Conservation (phyloP, 345 rosid species). For the Cochlearia excelsa region DNA sequence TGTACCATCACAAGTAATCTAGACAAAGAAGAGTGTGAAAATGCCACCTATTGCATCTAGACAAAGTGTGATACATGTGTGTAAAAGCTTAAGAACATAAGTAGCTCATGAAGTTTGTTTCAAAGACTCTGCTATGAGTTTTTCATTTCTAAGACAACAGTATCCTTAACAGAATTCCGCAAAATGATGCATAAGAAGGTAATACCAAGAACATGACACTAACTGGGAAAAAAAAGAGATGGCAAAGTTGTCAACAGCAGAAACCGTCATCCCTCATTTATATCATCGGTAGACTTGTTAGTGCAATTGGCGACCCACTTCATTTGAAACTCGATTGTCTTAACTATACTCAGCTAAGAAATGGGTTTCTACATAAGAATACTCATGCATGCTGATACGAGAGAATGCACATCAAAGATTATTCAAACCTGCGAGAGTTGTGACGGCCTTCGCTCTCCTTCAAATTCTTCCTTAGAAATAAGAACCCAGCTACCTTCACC, state of each 20-base stretch:
- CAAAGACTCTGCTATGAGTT: constrained; percentile 6
- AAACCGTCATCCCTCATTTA: constrained; percentile 6
- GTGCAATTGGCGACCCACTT: constrained; percentile 13
- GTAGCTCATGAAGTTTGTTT: constrained; percentile 9
- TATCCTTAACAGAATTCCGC: constrained; percentile 15
- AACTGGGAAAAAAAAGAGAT: constrained; percentile 6
- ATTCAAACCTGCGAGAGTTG: constrained; percentile 76
- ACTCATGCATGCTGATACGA: constrained; percentile 21
- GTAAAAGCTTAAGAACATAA: constrained; percentile 1
- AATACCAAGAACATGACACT: constrained; percentile 14
- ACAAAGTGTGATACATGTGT: not conserved
- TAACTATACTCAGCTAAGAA: constrained; percentile 12
- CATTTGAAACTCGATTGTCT: not conserved
- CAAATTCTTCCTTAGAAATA: constrained; percentile 59
- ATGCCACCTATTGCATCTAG: constrained; percentile 22
- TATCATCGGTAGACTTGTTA: not conserved
- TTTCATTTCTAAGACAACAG: constrained; percentile 2
- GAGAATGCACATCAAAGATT: not conserved
- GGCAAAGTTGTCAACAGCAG: constrained; percentile 2
- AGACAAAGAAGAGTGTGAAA: constrained; percentile 11
- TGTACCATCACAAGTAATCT: constrained; percentile 18
- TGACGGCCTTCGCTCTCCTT: constrained; percentile 68
- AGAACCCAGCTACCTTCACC: constrained; percentile 94
- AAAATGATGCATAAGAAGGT: constrained; percentile 1
- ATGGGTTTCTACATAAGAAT: constrained; percentile 8